Base-by-base conservation (phyloP, 306 rosid species). In the Crotalaria pallida region DNA sequence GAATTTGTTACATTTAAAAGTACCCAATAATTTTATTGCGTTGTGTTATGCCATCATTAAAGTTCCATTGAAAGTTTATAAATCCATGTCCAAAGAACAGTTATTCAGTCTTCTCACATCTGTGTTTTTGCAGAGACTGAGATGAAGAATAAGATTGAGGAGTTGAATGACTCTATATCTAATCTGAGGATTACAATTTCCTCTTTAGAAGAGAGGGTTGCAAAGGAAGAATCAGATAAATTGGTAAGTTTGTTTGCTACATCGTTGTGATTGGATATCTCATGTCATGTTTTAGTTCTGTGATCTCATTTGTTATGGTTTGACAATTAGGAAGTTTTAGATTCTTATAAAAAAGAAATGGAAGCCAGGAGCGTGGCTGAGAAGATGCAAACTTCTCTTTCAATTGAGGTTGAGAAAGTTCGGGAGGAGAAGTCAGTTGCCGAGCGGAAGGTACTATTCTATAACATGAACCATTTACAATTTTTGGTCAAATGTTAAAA, bases 351-450 rank as follows among this genome's bases (percentile, higher is more conserved):
- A 69, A 86, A 72, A 75, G 99, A 91, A 76, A 80, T 81, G 75
- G 91, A 94, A 67, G 95, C 89, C 56, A 84, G 96, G 78, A 76
- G 16, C 78, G 88, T 63, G 7, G 88, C 85, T 16, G 94, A 88
- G 77, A 76, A 83, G 85, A 83, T 67, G 91, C 77, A 79, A 87
- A 87, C 73, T 49, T 84, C 91, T 65, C 88, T 88, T 71, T 80
- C 87, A 62, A 59, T 57, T 4, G 91, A 89, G 71, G 96, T 91
- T 18, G 91, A 88, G 74, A 91, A 83, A 82, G 76, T 77, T 67
- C 74, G 62, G 51, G 82, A 72, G 60, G 96, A 82, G 81, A 91
- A 87, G 86, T 78, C 75, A 75, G 83, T 72, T 40, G 86, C 88
- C 45, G 99, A 89, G 69, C 68, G 69, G 76, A 86, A 85, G 96